Base-by-base conservation (phyloP, 192 early-diverging fungal genomes). In the Backusella liffmaniae region DNA sequence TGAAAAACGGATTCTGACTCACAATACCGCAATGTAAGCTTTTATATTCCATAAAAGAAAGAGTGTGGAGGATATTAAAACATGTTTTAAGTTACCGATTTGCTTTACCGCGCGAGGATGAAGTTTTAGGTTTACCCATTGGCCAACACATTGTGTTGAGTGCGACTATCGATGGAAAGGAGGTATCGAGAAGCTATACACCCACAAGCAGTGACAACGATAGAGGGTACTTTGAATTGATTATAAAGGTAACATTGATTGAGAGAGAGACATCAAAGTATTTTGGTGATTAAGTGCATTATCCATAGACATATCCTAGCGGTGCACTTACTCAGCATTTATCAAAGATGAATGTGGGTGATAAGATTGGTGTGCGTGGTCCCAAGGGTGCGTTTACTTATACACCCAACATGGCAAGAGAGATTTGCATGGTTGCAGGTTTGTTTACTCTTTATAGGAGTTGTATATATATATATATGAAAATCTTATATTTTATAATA, bases 91-190 rank as follows among this genome's bases (percentile, higher is more conserved):
- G 91, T 74, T 97, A 97, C 83, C 92, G 93, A 49, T 95, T 97
- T 80, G 88, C 83, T 32, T 88, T 97, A 53, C 93, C 94, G 1
- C 35, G 77, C 21, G 77, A 86, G 36, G 84, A 89, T 34, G 84
- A 85, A 30, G 73, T 83, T 32, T 84, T 96, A 46, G 94, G 94
- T 34, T 84, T 97, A 62, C 96, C 94, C 32, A 94, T 94, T 68
- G 96, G 96, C 0, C 95, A 95, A 36, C 79, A 80, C 29, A 76
- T 80, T 29, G 66, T 70, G 15, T 23, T 80, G 7, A 36, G 73
- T 8, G 75, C 66, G 2, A 35, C 35, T 35, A 76, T 80, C 8
- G 56, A 80, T 62, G 75, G 79, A 32, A 76, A 76, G 32, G 66
- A 72, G 16, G 56, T 76, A 9, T 32, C 37, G 26, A 75, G 79